Evolutionary conservation across 2,329 filamentous ascomycete species (phyloP), one percentile per base, ranked within the genome.

Genomic region (Aspergillus brasiliensis): DNA sequence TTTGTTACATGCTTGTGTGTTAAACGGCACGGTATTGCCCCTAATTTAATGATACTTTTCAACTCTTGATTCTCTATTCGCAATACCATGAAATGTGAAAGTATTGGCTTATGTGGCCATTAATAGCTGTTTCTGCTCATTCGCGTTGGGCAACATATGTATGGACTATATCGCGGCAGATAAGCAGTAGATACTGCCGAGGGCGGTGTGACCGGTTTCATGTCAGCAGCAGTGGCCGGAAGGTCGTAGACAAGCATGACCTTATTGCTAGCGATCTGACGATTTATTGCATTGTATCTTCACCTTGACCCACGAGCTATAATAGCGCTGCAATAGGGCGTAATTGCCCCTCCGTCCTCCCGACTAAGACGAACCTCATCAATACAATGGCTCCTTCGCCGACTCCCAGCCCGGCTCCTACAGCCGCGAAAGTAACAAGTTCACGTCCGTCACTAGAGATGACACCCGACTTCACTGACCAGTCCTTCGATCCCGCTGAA

Each of bases 401-500:
- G 58, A 68, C 64, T 17, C 65, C 67, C 28, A 71, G 56, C 57
- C 67, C 71, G 15, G 64, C 65, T 27, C 57, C 56, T 7, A 62
- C 63, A 61, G 62, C 64, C 25, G 59, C 52, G 62, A 65, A 63
- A 65, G 76, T 56, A 62, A 65, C 64, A 62, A 77, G 71, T 69
- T 87, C 59, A 48, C 53, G 62, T 42, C 54, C 54, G 60, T 60
- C 66, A 38, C 57, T 59, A 57, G 40, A 62, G 86, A 4, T 75
- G 81, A 58, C 17, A 86, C 93, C 74, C 83, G 91, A 89, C 57
- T 97, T 97, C 75, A 82, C 94, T 38, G 82, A 86, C 52, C 82
- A 89, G 5, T 81, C 84, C 47, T 98, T 98, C 77, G 91, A 97
- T 74, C 85, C 93, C 3, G 90, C 89, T 64, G 87, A 90, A 51